Conservation (phyloP, 2,329 filamentous ascomycete species). For the Epichloe amarillans region DNA sequence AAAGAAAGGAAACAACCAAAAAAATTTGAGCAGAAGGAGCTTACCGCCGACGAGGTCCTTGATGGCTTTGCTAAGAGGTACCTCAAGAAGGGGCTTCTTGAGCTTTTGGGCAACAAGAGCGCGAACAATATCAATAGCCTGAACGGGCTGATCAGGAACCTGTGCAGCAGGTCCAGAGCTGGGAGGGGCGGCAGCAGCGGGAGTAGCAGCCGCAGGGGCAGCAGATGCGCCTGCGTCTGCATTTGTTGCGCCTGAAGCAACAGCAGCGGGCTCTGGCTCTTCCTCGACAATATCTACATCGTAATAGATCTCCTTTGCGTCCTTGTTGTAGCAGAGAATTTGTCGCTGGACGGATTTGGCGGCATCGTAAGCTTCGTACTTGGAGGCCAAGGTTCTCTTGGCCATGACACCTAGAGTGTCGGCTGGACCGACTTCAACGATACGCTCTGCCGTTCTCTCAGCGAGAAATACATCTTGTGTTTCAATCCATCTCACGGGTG, state of each 20-base stretch:
- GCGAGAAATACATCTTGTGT: slow-evolving; percentile 99
- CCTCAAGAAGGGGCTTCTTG: slow-evolving; percentile 81
- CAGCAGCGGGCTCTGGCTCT: slow-evolving; percentile 54
- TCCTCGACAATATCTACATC: slow-evolving; percentile 92
- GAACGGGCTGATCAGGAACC: slow-evolving; percentile 75
- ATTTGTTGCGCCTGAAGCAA: slow-evolving; percentile 33
- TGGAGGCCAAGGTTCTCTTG: slow-evolving; percentile 84
- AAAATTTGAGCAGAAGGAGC: slow-evolving; percentile 20
- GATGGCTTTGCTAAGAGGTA: slow-evolving; percentile 91
- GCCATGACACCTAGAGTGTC: slow-evolving; percentile 98
- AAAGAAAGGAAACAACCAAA: background rate
- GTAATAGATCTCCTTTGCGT: slow-evolving; percentile 98
- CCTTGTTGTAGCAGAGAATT: slow-evolving; percentile 98
- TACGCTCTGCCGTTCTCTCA: slow-evolving; percentile 89
- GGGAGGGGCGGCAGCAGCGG: slow-evolving; percentile 46
- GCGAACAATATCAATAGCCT: slow-evolving; percentile 80
- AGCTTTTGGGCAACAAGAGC: slow-evolving; percentile 90
- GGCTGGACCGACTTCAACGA: slow-evolving; percentile 93
- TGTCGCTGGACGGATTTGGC: slow-evolving; percentile 92
- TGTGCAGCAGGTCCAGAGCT: slow-evolving; percentile 76
- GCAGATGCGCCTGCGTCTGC: slow-evolving; percentile 40
- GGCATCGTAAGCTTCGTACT: slow-evolving; percentile 97
- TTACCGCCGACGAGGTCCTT: slow-evolving; percentile 95
- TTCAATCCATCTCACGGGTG: slow-evolving; percentile 98
- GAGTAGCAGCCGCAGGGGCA: slow-evolving; percentile 39